Conservation (phyloP, 2,329 filamentous ascomycete species). For the Fusarium napiforme region DNA sequence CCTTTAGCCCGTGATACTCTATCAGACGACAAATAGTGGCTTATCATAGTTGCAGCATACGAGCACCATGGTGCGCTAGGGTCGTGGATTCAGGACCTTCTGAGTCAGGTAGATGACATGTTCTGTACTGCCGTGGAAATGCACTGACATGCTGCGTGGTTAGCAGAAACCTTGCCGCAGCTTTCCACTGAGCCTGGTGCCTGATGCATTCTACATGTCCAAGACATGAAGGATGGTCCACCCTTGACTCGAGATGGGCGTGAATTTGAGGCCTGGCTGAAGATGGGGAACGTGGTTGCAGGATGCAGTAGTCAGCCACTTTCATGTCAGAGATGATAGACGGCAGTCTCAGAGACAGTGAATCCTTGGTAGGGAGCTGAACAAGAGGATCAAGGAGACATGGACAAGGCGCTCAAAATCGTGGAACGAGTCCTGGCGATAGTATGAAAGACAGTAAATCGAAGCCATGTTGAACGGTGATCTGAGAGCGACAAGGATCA, state of each 20-base stretch:
- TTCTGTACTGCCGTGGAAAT: slow-evolving; percentile 21
- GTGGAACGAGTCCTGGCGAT: neutral
- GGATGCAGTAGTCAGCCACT: slow-evolving; percentile 20
- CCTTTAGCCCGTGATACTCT: slow-evolving; percentile 2
- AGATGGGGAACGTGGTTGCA: slow-evolving; percentile 13
- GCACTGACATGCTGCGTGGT: slow-evolving; percentile 13
- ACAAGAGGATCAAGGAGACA: neutral
- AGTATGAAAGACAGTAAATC: slow-evolving; percentile 4
- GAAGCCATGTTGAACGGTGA: neutral
- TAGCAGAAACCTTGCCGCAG: slow-evolving; percentile 1
- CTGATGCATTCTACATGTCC: slow-evolving; percentile 15
- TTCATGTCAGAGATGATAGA: slow-evolving; percentile 15
- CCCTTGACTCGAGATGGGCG: slow-evolving; percentile 21
- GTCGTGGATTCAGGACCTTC: slow-evolving; percentile 14
- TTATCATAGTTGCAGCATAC: neutral
- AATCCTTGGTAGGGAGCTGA: slow-evolving; percentile 12
- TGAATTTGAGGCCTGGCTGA: slow-evolving; percentile 31
- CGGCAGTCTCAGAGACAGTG: neutral
- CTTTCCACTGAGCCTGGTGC: neutral
- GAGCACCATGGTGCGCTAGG: slow-evolving; percentile 25
- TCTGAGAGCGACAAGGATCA: slow-evolving; percentile 14
- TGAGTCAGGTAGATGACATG: slow-evolving; percentile 32
- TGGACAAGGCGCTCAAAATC: neutral
- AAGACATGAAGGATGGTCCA: slow-evolving; percentile 4
- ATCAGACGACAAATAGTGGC: slow-evolving; percentile 13